These are phyloP conservation scores for Cystoderma amianthinum DNA, from an alignment of 768 basidiomycete genomes.

Conservation along the genomic window DNA sequence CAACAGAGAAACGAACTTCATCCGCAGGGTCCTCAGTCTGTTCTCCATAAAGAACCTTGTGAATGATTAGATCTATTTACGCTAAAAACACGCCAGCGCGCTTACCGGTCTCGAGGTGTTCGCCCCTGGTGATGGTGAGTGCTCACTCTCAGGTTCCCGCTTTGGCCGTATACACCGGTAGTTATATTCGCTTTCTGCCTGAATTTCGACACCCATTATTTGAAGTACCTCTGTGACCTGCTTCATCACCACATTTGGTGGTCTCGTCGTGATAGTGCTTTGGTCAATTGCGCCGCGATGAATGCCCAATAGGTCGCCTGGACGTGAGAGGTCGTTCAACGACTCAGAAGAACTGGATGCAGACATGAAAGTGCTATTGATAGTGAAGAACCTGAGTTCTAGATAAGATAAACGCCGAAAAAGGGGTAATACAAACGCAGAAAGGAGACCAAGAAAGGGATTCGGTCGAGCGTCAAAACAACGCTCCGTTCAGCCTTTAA, in stretches of 20 bases:
- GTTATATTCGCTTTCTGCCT: slow-evolving; percentile 76
- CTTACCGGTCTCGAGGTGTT: neutral
- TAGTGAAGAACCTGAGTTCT: too few species aligned
- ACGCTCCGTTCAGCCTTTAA: too few species aligned
- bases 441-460: too few species aligned
- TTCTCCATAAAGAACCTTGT: slow-evolving; percentile 48
- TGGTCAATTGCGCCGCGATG: slow-evolving; percentile 91
- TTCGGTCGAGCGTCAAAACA: too few species aligned
- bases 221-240: slow-evolving; percentile 63
- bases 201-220: slow-evolving; percentile 77
- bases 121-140: too few species aligned
- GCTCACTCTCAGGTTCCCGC: slow-evolving; percentile 14
- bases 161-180: slow-evolving; percentile 71
- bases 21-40: slow-evolving; percentile 68
- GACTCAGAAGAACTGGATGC: too few species aligned
- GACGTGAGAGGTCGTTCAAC: neutral
- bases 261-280: slow-evolving; percentile 69
- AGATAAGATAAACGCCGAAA: too few species aligned
- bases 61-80: neutral
- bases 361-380: too few species aligned
- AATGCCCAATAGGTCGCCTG: slow-evolving; percentile 13
- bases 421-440: too few species aligned
- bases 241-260: slow-evolving; percentile 72
- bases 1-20: slow-evolving; percentile 91
- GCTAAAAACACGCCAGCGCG: neutral